Percentiles rank a stretch among this genome's conserved stretches.
These are phyloP conservation scores for Suaeda aralocaspica DNA, from an alignment of 148 eudicot species.

Conservation along the genomic window DNA sequence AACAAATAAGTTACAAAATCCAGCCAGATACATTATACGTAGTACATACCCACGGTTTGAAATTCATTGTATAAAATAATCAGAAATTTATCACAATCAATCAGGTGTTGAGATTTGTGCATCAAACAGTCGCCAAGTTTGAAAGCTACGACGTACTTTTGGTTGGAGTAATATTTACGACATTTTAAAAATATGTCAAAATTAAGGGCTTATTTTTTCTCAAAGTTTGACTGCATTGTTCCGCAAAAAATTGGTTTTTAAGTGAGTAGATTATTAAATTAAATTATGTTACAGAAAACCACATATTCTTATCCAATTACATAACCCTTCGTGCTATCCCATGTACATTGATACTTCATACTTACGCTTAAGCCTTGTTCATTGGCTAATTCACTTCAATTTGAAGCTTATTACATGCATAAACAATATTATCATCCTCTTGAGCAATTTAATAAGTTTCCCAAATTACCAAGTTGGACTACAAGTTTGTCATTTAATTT, in stretches of 20 bases:
- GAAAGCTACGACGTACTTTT: slow-evolving; percentile 11
- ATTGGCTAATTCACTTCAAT: slow-evolving; percentile 7
- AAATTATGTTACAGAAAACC: slow-evolving; percentile 12
- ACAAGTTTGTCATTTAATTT: too few relatives aligned
- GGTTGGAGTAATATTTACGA: background rate
- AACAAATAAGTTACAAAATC: too few relatives aligned
- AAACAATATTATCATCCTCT: slow-evolving; percentile 5
- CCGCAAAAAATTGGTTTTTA: slow-evolving; percentile 1
- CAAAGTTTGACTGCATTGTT: slow-evolving; percentile 29
- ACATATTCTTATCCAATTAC: slow-evolving; percentile 15
- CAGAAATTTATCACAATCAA: too few relatives aligned
- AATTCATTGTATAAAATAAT: too few relatives aligned
- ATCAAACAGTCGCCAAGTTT: slow-evolving; percentile 14
- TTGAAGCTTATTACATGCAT: background rate
- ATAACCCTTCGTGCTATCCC: background rate
- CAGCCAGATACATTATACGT: too few relatives aligned
- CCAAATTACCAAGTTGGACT: background rate
- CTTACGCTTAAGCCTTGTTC: background rate
- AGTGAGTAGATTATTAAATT: background rate
- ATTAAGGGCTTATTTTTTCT: slow-evolving; percentile 5
- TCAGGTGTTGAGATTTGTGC: slow-evolving; percentile 11
- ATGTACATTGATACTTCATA: background rate
- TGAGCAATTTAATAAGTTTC: background rate
- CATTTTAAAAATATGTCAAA: background rate
- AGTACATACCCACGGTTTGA: too few relatives aligned